Conservation (phyloP, 169 alveolate genomes). For the Neospora caninum region DNA sequence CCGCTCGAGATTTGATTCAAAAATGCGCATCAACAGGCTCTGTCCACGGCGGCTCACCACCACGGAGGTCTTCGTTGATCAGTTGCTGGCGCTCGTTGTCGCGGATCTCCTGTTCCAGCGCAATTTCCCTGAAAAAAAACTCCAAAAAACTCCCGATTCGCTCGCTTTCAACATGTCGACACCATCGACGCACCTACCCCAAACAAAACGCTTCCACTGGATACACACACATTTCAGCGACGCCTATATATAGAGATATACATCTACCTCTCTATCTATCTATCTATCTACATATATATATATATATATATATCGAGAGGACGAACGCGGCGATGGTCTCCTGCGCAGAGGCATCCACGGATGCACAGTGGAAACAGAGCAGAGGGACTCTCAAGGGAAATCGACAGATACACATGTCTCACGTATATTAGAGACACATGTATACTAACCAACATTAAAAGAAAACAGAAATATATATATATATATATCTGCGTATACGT, state of each 20-base stretch:
- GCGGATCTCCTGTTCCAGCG: not conserved
- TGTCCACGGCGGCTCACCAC: not conserved
- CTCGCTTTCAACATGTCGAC: too few relatives aligned
- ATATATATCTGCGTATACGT: not conserved
- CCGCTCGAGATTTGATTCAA: too few relatives aligned
- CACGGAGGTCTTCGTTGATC: constrained; percentile 19
- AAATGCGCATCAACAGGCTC: too few relatives aligned
- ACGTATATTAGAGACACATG: not conserved
- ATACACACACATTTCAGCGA: too few relatives aligned
- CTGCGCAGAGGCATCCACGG: too few relatives aligned
- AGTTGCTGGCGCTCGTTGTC: not conserved
- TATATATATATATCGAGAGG: not conserved
- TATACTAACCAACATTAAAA: not conserved
- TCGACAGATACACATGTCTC: not conserved
- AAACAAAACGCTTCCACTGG: too few relatives aligned
- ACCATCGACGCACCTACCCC: too few relatives aligned
- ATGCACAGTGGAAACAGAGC: too few relatives aligned
- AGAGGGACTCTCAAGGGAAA: not conserved
- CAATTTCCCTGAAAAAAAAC: constrained; percentile 8
- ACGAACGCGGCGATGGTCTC: too few relatives aligned
- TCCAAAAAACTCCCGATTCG: not conserved
- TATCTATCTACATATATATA: not conserved
- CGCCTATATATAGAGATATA: too few relatives aligned
- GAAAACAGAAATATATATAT: not conserved
- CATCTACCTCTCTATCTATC: not conserved